Conservation (phyloP, 2,329 filamentous ascomycete genomes). For the Ophiostoma triangulosporum region DNA sequence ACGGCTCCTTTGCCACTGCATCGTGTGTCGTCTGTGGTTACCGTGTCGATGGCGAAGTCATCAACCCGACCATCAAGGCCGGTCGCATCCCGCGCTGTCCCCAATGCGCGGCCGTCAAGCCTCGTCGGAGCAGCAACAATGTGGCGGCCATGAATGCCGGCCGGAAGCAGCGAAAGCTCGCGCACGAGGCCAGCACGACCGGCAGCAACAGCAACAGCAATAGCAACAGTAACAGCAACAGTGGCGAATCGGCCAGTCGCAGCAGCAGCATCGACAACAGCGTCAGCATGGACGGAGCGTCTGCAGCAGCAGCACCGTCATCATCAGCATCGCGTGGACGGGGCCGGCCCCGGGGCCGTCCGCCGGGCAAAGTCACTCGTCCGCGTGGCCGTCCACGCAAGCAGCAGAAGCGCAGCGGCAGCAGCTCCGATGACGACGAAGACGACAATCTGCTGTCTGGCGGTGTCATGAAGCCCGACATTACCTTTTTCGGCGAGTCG, state of each 20-base stretch:
- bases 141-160: background rate
- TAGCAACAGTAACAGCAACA: background rate
- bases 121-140: background rate
- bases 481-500: constrained; percentile 92
- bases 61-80: constrained; percentile 67
- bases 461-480: constrained; percentile 92
- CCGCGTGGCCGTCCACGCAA: constrained; percentile 28
- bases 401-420: constrained; percentile 23
- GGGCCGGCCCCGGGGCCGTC: constrained; percentile 19
- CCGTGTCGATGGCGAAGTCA: constrained; percentile 58
- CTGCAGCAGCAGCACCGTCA: constrained; percentile 12
- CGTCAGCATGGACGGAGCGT: constrained; percentile 5
- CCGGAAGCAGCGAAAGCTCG: background rate
- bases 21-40: constrained; percentile 72
- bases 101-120: constrained; percentile 46
- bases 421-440: constrained; percentile 19
- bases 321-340: constrained; percentile 8
- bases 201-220: background rate
- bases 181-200: background rate
- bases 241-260: constrained; percentile 4
- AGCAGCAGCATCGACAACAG: constrained; percentile 10
- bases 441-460: constrained; percentile 28
- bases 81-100: constrained; percentile 66
- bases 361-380: constrained; percentile 16
- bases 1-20: constrained; percentile 89